Percentiles rank a stretch among this genome's conserved stretches.
Evolutionary conservation across 306 rosid genomes (phyloP).

Genomic region (Malus asiatica): DNA sequence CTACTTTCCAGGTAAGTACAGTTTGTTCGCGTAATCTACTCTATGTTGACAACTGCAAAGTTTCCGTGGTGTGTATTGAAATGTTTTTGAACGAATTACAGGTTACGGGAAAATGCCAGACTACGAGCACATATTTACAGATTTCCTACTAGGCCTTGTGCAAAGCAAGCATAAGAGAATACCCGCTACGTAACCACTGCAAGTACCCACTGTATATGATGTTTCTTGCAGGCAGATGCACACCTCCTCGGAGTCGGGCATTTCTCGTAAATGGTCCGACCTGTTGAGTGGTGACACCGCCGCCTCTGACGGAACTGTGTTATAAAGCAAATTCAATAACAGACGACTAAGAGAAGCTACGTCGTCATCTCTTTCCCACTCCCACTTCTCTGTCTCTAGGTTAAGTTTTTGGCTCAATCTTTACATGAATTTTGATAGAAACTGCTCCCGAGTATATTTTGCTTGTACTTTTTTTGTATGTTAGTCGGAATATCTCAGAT

Average conservation of each 20-base stretch:
- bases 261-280: not conserved
- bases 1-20: slow-evolving; percentile 77
- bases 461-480: not conserved
- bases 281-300: not conserved
- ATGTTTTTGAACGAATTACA: slow-evolving; percentile 15
- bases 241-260: not conserved
- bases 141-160: slow-evolving; percentile 61
- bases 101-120: slow-evolving; percentile 93
- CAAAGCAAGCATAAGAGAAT: slow-evolving; percentile 52
- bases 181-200: slow-evolving; percentile 5
- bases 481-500: no score
- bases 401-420: no score
- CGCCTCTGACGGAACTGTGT: not conserved
- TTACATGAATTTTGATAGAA: not conserved
- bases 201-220: not conserved
- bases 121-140: slow-evolving; percentile 85
- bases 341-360: no score
- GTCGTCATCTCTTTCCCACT: no score
- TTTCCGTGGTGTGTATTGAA: not conserved
- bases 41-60: not conserved
- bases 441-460: not conserved
- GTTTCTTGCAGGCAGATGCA: not conserved
- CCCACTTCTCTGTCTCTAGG: not conserved
- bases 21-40: not conserved
- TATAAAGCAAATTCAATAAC: no score